These are phyloP conservation scores for Fusarium sp. DNA, from an alignment of 2,329 filamentous ascomycete genomes.

Conservation along the genomic window DNA sequence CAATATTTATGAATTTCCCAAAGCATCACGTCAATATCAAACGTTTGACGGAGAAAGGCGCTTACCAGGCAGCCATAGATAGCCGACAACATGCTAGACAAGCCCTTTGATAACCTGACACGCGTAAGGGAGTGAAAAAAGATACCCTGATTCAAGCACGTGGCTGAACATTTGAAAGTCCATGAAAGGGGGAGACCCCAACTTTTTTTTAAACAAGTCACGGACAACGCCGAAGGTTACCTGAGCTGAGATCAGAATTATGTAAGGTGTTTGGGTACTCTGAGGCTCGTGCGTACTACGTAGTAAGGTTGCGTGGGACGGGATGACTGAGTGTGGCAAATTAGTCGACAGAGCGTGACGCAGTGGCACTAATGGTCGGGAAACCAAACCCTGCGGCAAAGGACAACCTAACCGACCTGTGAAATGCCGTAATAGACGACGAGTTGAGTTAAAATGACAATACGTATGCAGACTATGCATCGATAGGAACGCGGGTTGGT, in stretches of 20 bases:
- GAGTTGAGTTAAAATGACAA: not conserved
- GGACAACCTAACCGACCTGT: conserved; percentile 6
- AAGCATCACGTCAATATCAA: conserved; percentile 1
- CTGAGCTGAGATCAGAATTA: conserved; percentile 40
- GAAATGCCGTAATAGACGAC: conserved; percentile 7
- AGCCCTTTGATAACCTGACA: conserved; percentile 20
- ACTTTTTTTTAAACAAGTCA: conserved; percentile 14
- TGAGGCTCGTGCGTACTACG: conserved; percentile 17
- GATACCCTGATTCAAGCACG: conserved; percentile 22
- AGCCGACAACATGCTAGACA: conserved; percentile 1
- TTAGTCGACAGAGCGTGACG: conserved; percentile 32
- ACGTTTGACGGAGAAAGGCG: not conserved
- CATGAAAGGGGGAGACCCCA: conserved; percentile 7
- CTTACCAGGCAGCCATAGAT: not conserved
- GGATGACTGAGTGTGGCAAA: conserved; percentile 37
- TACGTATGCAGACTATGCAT: not conserved
- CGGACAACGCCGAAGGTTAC: conserved; percentile 43
- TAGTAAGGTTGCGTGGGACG: not conserved
- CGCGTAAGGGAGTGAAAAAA: conserved; percentile 3
- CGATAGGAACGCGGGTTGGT: not conserved
- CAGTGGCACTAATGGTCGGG: conserved; percentile 15
- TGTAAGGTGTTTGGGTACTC: conserved; percentile 26
- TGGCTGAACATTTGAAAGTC: conserved; percentile 7
- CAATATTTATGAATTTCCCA: not conserved
- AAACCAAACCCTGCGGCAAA: not conserved